Conservation (phyloP, 331 rosid genomes). For the Acacia pycnantha region DNA sequence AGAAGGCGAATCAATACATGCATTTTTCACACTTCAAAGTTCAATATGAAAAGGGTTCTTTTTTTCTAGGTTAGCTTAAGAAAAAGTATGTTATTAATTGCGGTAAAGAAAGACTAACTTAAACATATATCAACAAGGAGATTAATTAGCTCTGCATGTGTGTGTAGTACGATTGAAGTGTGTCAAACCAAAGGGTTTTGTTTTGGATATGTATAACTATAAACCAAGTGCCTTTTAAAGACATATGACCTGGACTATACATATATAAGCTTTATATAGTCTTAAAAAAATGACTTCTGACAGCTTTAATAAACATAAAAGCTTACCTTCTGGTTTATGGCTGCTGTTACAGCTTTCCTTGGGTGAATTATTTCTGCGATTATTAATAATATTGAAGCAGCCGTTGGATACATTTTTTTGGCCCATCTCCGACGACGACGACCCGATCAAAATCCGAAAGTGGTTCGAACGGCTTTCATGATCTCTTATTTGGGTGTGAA, state of each 20-base stretch:
- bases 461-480: slow-evolving; percentile 42
- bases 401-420: slow-evolving; percentile 34
- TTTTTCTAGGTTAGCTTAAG: neutral
- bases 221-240: neutral
- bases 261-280: neutral
- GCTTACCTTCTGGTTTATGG: slow-evolving; percentile 17
- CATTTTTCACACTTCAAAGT: neutral
- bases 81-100: neutral
- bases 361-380: slow-evolving; percentile 37
- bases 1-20: neutral
- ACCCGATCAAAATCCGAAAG: slow-evolving; percentile 72
- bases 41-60: neutral
- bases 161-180: neutral
- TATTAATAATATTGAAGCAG: neutral
- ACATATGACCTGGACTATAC: neutral
- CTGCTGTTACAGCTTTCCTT: slow-evolving; percentile 49
- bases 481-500: slow-evolving; percentile 26
- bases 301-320: neutral
- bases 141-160: neutral
- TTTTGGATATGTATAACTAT: neutral
- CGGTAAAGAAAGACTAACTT: neutral
- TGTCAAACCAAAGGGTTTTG: neutral
- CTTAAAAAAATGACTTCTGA: neutral
- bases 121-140: neutral
- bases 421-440: slow-evolving; percentile 65